Conservation (phyloP, 345 rosid genomes). For the Rhizophora apiculata region DNA sequence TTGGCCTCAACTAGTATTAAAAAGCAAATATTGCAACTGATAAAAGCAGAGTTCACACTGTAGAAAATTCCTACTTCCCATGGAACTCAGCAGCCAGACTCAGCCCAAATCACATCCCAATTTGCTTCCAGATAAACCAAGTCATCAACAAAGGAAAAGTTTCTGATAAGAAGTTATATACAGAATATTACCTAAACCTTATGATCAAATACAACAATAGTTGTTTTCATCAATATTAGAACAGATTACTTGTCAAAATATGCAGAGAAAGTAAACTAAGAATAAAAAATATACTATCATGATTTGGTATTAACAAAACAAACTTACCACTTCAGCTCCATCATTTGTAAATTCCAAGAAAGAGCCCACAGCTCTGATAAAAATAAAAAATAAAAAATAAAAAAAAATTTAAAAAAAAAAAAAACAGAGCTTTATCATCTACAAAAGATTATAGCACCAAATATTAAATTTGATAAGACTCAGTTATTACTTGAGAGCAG, state of each 20-base stretch:
- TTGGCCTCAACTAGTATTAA: too few relatives aligned
- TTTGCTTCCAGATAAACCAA: not conserved
- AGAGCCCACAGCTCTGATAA: constrained; percentile 91
- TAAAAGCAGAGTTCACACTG: too few relatives aligned
- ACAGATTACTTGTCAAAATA: not conserved
- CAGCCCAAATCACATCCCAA: not conserved
- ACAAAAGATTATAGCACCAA: constrained; percentile 3
- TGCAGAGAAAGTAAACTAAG: not conserved
- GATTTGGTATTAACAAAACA: not conserved
- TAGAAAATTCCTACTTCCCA: not conserved
- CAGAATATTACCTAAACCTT: not conserved
- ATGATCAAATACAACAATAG: not conserved
- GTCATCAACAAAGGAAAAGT: not conserved
- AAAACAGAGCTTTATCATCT: constrained; percentile 17
- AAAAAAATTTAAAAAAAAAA: not conserved
- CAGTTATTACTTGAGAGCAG: constrained; percentile 82
- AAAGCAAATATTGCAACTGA: too few relatives aligned
- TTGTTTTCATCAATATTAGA: not conserved
- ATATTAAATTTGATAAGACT: constrained; percentile 7
- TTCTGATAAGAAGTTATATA: not conserved
- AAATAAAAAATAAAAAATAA: not conserved
- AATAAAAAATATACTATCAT: not conserved
- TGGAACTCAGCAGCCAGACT: not conserved
- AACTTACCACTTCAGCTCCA: constrained; percentile 82
- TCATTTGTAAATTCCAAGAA: constrained; percentile 86